Evolutionary conservation across 2,329 filamentous ascomycete species (phyloP), one percentile per base, ranked within the genome.

Genomic region (Verticillium tricorpus): DNA sequence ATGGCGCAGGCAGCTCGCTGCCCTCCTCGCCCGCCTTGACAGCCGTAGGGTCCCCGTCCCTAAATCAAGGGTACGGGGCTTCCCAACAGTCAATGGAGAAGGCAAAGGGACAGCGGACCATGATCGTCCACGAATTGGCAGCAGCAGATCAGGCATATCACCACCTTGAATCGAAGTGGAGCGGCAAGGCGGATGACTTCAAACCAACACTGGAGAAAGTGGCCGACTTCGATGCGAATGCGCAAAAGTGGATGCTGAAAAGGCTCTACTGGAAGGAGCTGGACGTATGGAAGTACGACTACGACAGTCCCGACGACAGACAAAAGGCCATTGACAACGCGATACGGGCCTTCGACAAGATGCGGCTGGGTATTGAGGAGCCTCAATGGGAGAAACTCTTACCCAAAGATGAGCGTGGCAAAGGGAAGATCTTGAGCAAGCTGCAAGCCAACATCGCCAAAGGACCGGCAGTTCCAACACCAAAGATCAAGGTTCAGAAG

Each of bases 301-400:
- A 89, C 68, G 76, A 77, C 55, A 77, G 72, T 40, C 73, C 79
- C 19, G 80, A 82, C 35, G 80, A 86, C 63, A 82, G 86, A 34
- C 78, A 91, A 70, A 75, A 80, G 67, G 81, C 84, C 64, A 82
- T 89, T 70, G 79, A 90, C 73, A 82, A 87, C 66, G 86, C 86
- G 15, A 79, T 87, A 62, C 81, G 78, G 63, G 76, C 81, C 60
- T 89, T 83, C 65, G 86, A 89, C 71, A 84, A 82, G 70, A 79
- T 84, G 71, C 78, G 86, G 40, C 66, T 89, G 34, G 82, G 80
- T 7, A 74, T 80, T 2, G 80, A 80, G 1, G 85, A 88, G 62
- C 79, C 81, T 0, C 80, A 85, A 59, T 89, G 86, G 86, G 83
- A 89, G 68, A 81, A 78, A 65, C 74, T 89, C n/a, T 74, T 88